Evolutionary conservation across 1,284 basidiomycete genomes (phyloP).

Genomic region (Pholiota adiposa): DNA sequence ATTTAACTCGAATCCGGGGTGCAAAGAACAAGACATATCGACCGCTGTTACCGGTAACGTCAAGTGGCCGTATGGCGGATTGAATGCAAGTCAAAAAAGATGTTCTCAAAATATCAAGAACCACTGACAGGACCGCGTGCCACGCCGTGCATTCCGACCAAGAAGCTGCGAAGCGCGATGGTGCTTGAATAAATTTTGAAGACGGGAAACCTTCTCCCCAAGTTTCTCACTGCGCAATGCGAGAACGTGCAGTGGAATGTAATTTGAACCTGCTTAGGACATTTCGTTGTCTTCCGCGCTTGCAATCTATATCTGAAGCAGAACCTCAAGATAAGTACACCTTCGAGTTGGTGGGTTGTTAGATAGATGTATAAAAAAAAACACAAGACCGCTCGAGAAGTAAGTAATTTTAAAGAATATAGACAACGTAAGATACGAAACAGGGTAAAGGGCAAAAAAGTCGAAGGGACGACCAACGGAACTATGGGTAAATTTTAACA

Average conservation of each 20-base stretch:
- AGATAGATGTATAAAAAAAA: neutral
- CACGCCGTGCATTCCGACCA: neutral
- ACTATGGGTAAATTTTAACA: too few species aligned
- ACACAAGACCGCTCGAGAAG: neutral
- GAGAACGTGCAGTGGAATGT: neutral
- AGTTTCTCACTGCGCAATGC: neutral
- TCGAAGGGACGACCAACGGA: neutral
- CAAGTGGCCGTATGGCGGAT: neutral
- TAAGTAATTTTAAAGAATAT: neutral
- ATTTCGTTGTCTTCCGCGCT: too few species aligned
- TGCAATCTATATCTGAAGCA: too few species aligned
- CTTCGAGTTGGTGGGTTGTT: neutral
- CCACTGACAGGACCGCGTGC: neutral
- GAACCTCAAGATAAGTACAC: neutral
- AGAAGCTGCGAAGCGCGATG: neutral
- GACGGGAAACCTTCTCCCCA: too few species aligned
- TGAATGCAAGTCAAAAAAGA: neutral
- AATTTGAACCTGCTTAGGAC: neutral
- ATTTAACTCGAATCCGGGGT: neutral
- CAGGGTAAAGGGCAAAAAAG: neutral
- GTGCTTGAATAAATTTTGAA: too few species aligned
- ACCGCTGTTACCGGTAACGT: neutral
- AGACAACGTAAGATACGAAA: neutral
- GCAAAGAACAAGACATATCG: neutral
- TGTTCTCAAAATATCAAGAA: neutral